Conservation (phyloP, 768 basidiomycete species). For the Heimioporus sp. region DNA sequence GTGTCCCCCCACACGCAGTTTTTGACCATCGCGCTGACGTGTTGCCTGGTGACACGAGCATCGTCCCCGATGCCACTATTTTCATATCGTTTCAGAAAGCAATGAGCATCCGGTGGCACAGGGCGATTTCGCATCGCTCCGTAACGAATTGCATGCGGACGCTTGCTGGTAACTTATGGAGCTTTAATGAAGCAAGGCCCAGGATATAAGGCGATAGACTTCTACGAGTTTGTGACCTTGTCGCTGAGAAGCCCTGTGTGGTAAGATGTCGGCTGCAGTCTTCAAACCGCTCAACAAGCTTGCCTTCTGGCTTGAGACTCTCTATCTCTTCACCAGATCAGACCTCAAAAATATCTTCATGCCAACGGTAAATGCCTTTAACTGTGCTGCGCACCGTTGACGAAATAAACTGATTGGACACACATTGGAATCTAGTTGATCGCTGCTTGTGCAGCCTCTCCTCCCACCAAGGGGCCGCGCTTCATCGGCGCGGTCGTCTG, state of each 20-base stretch:
- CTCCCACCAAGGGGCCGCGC: constrained; percentile 7
- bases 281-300: background rate
- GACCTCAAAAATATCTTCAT: constrained; percentile 35
- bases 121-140: no score
- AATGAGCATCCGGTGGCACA: no score
- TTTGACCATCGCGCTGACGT: no score
- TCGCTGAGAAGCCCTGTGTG: background rate
- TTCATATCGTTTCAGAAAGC: no score
- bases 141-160: no score
- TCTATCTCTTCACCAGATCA: constrained; percentile 34
- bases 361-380: constrained; percentile 27
- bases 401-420: no score
- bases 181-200: background rate
- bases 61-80: no score
- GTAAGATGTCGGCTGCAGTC: background rate
- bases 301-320: constrained; percentile 23
- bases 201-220: background rate
- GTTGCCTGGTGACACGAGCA: no score
- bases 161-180: no score
- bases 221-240: background rate
- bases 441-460: constrained; percentile 15
- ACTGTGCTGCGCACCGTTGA: no score
- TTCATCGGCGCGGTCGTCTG: constrained; percentile 31
- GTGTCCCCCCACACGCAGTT: no score
- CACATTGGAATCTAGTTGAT: no score